A percentile compares a stretch with the other conserved stretches of the same genome.
Conservation (phyloP, 129 eudicot genomes). For the Arctium minus region DNA sequence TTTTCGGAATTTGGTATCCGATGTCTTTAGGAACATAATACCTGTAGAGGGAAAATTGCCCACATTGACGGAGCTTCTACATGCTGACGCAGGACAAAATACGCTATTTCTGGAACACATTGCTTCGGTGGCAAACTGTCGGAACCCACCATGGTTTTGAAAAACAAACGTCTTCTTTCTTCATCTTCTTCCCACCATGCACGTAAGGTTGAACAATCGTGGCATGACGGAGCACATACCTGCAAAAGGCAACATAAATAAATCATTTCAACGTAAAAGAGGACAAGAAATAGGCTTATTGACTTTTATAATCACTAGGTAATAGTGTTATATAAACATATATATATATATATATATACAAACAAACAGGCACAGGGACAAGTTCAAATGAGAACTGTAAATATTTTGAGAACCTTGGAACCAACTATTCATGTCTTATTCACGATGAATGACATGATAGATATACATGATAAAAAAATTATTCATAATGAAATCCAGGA, state of each 20-base stretch:
- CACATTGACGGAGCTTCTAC: slow-evolving; percentile 99
- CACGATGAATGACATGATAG: background rate
- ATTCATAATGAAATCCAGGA: too few species aligned
- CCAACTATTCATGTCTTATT: background rate
- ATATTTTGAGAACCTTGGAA: background rate
- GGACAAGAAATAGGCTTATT: background rate
- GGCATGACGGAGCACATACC: slow-evolving; percentile 99
- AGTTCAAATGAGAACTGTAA: background rate
- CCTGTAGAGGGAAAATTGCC: slow-evolving; percentile 99
- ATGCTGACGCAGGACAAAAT: slow-evolving; percentile 79
- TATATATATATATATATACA: background rate
- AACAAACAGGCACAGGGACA: background rate
- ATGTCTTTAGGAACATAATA: slow-evolving; percentile 18
- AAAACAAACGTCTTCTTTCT: slow-evolving; percentile 76
- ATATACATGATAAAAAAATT: too few species aligned
- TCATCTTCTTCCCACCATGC: slow-evolving; percentile 99
- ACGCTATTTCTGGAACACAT: slow-evolving; percentile 78
- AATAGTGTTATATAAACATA: background rate
- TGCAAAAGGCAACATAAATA: slow-evolving; percentile 8
- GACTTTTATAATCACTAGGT: background rate
- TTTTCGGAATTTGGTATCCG: background rate
- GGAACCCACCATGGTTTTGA: slow-evolving; percentile 70
- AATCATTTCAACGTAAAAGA: background rate
- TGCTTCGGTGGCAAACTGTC: slow-evolving; percentile 63
- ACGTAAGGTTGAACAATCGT: slow-evolving; percentile 92